Conservation (phyloP, 139 green algal species). For the Chlamydomonas incerta region DNA sequence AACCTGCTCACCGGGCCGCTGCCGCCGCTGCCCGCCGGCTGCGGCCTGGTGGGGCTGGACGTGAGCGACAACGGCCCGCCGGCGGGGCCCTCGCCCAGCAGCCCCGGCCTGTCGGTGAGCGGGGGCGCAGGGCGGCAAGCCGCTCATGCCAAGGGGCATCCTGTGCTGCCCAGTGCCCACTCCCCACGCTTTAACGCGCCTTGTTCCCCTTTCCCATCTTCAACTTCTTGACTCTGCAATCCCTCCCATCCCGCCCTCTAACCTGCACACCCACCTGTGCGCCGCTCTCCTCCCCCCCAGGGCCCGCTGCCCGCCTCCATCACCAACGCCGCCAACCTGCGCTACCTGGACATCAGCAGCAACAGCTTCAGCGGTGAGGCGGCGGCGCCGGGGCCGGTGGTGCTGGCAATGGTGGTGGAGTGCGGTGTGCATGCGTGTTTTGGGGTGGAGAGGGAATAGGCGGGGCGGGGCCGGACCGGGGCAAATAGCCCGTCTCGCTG, state of each 20-base stretch:
- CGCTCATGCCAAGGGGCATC: no score
- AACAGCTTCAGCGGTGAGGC: conserved; percentile 50
- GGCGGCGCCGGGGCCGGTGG: not conserved
- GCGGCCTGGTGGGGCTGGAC: conserved; percentile 38
- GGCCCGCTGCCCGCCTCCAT: not conserved
- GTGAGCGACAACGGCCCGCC: conserved; percentile 44
- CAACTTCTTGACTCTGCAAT: no score
- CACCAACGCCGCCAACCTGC: conserved; percentile 28
- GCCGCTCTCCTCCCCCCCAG: not conserved
- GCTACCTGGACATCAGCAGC: conserved; percentile 41
- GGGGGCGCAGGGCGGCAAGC: no score
- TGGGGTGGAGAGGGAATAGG: no score
- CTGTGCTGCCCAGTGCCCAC: no score
- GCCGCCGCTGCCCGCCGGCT: conserved; percentile 20
- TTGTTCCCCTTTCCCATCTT: no score
- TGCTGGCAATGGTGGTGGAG: no score
- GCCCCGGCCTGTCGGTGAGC: not conserved
- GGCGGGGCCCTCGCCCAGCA: not conserved
- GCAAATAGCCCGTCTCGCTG: no score
- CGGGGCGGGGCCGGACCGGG: no score
- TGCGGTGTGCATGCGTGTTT: no score
- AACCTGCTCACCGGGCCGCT: conserved; percentile 39
- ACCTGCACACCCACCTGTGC: not conserved
- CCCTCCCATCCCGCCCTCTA: no score
- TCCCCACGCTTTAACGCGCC: no score